These are phyloP conservation scores for Candida qinlingensis DNA, from an alignment of 805 yeast species.

Conservation along the genomic window DNA sequence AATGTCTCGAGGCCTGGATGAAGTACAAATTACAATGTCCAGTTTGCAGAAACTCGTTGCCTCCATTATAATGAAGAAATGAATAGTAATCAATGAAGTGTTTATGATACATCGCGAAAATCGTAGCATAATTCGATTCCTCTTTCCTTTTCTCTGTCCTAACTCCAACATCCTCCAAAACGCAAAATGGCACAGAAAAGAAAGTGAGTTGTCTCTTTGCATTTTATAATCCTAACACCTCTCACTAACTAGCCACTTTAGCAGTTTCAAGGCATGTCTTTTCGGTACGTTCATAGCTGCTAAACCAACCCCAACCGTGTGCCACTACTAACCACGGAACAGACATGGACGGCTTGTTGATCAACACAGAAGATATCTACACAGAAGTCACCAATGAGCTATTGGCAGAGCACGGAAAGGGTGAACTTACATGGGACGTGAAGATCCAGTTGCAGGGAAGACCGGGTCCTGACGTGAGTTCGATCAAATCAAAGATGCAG, in stretches of 20 bases:
- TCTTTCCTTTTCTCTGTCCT: not conserved
- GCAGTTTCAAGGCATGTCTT: slow-evolving; percentile 56
- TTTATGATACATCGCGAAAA: not conserved
- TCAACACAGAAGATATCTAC: slow-evolving; percentile 89
- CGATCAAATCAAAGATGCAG: no score
- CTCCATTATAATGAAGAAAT: slow-evolving; percentile 55
- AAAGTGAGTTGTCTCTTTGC: not conserved
- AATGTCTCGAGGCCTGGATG: slow-evolving; percentile 94
- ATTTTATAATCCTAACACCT: no score
- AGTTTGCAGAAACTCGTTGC: slow-evolving; percentile 79
- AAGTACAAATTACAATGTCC: slow-evolving; percentile 89
- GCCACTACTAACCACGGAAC: not conserved
- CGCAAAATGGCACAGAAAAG: not conserved
- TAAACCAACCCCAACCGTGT: not conserved
- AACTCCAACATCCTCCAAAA: not conserved
- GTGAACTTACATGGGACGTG: slow-evolving; percentile 85
- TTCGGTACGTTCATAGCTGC: slow-evolving; percentile 45
- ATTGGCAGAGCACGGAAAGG: slow-evolving; percentile 64
- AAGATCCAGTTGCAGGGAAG: slow-evolving; percentile 85
- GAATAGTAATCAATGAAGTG: not conserved
- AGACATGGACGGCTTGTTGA: slow-evolving; percentile 93
- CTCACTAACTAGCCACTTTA: not conserved
- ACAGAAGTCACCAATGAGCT: slow-evolving; percentile 71
- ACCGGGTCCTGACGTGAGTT: slow-evolving; percentile 60
- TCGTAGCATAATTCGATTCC: not conserved